Base-by-base conservation (phyloP, 2,329 filamentous ascomycete species). In the Aspergillus sergii region DNA sequence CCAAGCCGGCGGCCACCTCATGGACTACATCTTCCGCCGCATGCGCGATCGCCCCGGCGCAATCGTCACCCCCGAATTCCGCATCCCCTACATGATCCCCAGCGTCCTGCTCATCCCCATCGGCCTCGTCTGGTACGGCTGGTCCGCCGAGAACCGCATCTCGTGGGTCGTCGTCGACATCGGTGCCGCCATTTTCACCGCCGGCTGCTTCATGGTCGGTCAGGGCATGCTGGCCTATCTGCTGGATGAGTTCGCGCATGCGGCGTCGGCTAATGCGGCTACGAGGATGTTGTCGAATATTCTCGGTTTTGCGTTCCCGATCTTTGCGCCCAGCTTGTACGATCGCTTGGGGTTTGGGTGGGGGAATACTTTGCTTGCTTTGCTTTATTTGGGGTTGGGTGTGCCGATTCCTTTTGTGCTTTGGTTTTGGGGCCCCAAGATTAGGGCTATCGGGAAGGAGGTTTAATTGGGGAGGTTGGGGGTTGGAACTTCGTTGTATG, bases 201-300 rank as follows among this genome's bases (percentile, higher is more conserved):
- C 21, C 14, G 51, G 51, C 32, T 55, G 51, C n/a, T 55, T 55
- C 23, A 55, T 39, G 51, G 51, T 55, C 51, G 30, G 32, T 4
- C 51, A 55, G 51, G 51, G 11, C 16, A 55, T 55, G 51, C n/a
- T 55, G 51, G 51, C 51, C 10, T 55, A 55, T 26, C 26, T 55
- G 51, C 51, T 55, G 0, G 51, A 55, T 19, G 51, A 55, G 32
- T 55, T 55, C 21, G 16, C 51, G 3, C 51, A 55, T 26, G 32
- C 51, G n/a, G 51, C 51, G 8, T 55, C 51, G 3, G 51, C 51
- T 8, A 55, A 19, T 11, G 51, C 51, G 4, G 51, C 51, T 3
- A 26, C 51, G 8, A 34, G 51, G 11, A 55, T 39, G 51, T 11
- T 55, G 21, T 55, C 51, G 6, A 55, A 55, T 55, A 39, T 55